Evolutionary conservation across 805 yeast species (phyloP), one percentile per base, ranked within the genome.

Genomic region (Candida corydali): DNA sequence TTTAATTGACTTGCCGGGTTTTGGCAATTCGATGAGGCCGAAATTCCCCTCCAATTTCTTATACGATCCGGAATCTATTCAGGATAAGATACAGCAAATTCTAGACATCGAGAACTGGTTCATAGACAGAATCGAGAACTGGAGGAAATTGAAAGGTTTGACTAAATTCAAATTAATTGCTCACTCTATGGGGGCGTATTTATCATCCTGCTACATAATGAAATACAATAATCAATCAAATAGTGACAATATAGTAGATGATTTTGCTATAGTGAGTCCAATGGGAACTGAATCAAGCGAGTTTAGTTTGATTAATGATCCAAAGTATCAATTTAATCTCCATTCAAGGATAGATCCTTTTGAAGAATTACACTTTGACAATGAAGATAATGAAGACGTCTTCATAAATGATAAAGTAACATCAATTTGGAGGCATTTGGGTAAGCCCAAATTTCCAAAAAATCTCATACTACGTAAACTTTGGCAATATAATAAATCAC

Each of bases 151-250:
- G 25, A 41, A 61, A 17, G 31, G 49, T 0, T 37, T 65, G 9
- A 38, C 34, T 1, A 40, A 39, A 1, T 66, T 66, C 42, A 56
- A 57, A 31, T 39, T 66, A 9, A 54, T 65, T 25, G 64, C 53
- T 27, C 72, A 66, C 44, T 63, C 69, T 3, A 65, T 66, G 72
- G 72, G 72, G 3, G 71, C 65, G 3, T 66, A 66, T 37, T 44
- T 66, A 17, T 46, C 62, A 10, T 51, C 68, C 38, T 64, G 70
- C 41, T 66, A 65, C 42, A 45, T 66, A 16, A 49, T 65, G 63
- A 66, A 66, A 44, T 63, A 63, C 41, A 60, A 61, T 34, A 49
- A 51, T 8, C 23, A 41, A 42, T 14, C 44, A 36, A 15, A 32
- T 37, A 3, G 33, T 42, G 17, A 15, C 2, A 15, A 29, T 8